Evolutionary conservation across 2,329 filamentous ascomycete genomes (phyloP).

Genomic region (Fusarium pilosicola): DNA sequence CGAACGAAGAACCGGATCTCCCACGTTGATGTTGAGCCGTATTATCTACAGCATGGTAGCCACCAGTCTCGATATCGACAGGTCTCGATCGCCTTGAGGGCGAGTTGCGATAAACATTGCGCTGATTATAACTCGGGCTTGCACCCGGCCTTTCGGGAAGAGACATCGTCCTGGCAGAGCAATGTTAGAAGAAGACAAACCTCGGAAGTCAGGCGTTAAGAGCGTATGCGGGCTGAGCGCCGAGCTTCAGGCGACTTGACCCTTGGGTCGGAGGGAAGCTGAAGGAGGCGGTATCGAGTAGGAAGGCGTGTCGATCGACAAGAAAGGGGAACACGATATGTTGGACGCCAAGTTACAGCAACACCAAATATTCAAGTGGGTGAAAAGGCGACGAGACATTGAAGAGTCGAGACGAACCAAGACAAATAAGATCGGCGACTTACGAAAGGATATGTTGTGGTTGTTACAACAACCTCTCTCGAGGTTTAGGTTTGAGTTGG

Average conservation of each 20-base stretch:
- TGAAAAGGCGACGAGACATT: constrained; percentile 3
- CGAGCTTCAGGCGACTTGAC: constrained; percentile 22
- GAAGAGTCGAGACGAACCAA: constrained; percentile 1
- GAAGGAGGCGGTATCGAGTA: constrained; percentile 19
- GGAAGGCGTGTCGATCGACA: constrained; percentile 30
- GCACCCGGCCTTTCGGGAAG: constrained; percentile 72
- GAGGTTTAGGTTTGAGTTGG: constrained; percentile 38
- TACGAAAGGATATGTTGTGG: constrained; percentile 42
- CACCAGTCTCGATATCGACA: constrained; percentile 76
- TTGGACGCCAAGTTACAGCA: constrained; percentile 16
- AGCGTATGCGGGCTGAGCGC: constrained; percentile 6
- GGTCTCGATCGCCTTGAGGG: constrained; percentile 72
- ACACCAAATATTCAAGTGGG: constrained; percentile 11
- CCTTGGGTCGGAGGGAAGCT: constrained; percentile 16
- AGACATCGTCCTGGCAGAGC: constrained; percentile 62
- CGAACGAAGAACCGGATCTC: constrained; percentile 66
- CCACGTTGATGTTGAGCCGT: constrained; percentile 62
- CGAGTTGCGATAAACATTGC: constrained; percentile 73
- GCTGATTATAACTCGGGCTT: constrained; percentile 68
- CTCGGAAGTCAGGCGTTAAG: not conserved
- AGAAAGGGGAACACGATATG: constrained; percentile 22
- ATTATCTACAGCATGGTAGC: constrained; percentile 56
- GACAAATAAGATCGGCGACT: constrained; percentile 32
- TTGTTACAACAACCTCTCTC: constrained; percentile 36
- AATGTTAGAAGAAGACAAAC: constrained; percentile 34